Evolutionary conservation across 192 early-diverging fungal genomes (phyloP), one percentile per base, ranked within the genome.

Genomic region (Podila clonocystis): DNA sequence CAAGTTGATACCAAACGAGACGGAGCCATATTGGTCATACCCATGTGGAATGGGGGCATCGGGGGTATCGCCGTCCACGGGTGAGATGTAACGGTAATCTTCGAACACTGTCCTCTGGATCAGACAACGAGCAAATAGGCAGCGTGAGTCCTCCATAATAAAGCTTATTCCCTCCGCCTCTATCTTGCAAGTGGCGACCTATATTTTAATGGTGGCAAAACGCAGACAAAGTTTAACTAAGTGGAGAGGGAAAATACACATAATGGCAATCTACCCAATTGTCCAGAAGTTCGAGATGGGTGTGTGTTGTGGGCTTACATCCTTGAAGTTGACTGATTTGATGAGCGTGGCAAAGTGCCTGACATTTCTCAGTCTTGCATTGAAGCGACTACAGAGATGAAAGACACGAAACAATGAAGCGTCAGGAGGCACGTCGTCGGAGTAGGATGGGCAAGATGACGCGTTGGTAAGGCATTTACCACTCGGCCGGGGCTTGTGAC

Each of bases 291-390:
- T 13, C 19, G 55, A 20, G 8, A 33, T 67, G 9, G 22, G 12
- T 29, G 58, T 41, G 5, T 2, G 0, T 28, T 45, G 41, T 45
- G 41, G 12, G 1, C 70, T 65, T 80, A 80, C 77, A 33, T 80
- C 77, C 62, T 80, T 80, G 26, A 73, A 73, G 30, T 80, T 59
- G 11, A 80, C 70, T 0, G 77, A 73, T 26, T 80, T 80, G 36
- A 80, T 62, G 15, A 80, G 62, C 1, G 70, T 72, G 19, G 77
- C 70, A 9, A 80, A 55, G 30, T 69, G 66, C n/a, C 66, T 69
- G 41, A 73, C 70, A 17, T 80, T 73, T 13, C 66, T 64, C 19
- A 80, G 65, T 5, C 77, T 69, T 1, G 66, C 77, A 1, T 50
- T 61, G 57, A 80, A 80, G 12, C 45, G 34, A 34, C 77, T 80